Base-by-base conservation (phyloP, 2,329 filamentous ascomycete species). In the Botrytis deweyae region DNA sequence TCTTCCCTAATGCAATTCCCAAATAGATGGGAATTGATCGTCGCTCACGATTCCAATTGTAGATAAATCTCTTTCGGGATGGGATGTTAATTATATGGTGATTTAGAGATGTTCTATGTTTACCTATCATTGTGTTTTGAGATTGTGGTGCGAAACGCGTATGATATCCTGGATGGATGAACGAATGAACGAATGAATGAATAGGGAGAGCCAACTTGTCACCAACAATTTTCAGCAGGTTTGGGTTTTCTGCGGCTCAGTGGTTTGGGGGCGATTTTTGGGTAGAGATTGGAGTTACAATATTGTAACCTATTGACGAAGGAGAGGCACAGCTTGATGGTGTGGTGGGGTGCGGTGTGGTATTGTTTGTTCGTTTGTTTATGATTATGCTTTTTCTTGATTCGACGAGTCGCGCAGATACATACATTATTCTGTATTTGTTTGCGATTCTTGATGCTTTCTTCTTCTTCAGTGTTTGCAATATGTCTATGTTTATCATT, bases 151-250 rank as follows among this genome's bases (percentile, higher is more conserved):
- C 59, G 36, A 40, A 62, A 22, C 25, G 5, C 4, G 16, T 33
- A 33, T 33, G 33, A 4, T 33, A 62, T 25, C 36, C 59, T 62
- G 59, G 33, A 52, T 4, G 46, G 4, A 10, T 25, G 22, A 9
- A 49, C 25, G 22, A 9, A 49, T 49, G 46, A 22, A 4, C 4
- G 1, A 4, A 49, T 52, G 22, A 22, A 16, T 44, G 16, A 1
- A 44, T 16, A 14, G 3, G 14, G 40, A 42, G 5, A 42, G 44
- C 49, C 10, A 55, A 55, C 49, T n/a, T n/a, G 25, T 64, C 18
- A 65, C 63, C 42, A 36, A 65, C 42, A 33, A 33, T 46, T 46
- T 65, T 65, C 63, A 65, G 42, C 63, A 14, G 63, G 29, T 25
- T 49, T 20, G 42, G 29, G 25, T 25, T 29, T 0, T 25, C 25